These are phyloP conservation scores for Chondrostereum purpureum DNA, from an alignment of 1,284 basidiomycete genomes.

Conservation along the genomic window DNA sequence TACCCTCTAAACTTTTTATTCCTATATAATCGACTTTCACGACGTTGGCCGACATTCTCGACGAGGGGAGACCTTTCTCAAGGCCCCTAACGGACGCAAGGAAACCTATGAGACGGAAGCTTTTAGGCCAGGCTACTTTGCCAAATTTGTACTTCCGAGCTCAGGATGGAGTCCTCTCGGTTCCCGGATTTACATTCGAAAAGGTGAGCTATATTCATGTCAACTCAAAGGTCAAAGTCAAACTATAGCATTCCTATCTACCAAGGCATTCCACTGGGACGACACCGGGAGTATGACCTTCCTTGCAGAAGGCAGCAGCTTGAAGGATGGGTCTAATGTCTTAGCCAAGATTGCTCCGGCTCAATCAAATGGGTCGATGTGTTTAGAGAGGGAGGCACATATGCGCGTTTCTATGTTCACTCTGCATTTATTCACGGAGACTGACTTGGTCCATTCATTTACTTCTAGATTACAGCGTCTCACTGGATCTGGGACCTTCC, in stretches of 20 bases:
- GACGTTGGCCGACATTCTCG: background rate
- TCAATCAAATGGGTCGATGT: slow-evolving; percentile 64
- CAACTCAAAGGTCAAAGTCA: no score
- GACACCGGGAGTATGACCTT: slow-evolving; percentile 66
- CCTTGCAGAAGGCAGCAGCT: slow-evolving; percentile 57
- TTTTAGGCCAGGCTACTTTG: slow-evolving; percentile 36
- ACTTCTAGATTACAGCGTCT: slow-evolving; percentile 52
- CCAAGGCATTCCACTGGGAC: slow-evolving; percentile 56
- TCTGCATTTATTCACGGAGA: background rate
- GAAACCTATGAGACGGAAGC: slow-evolving; percentile 27
- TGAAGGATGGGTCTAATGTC: slow-evolving; percentile 62
- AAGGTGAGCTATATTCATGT: slow-evolving; percentile 33
- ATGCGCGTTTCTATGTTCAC: slow-evolving; percentile 38
- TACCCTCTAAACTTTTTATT: background rate
- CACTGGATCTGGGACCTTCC: slow-evolving; percentile 40
- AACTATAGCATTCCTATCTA: background rate
- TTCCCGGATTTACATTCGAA: slow-evolving; percentile 65
- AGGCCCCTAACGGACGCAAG: slow-evolving; percentile 24
- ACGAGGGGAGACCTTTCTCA: slow-evolving; percentile 3
- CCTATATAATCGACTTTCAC: slow-evolving; percentile 1
- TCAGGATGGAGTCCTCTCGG: slow-evolving; percentile 50
- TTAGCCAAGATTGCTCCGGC: slow-evolving; percentile 67
- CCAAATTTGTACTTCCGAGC: slow-evolving; percentile 37
- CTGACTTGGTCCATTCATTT: slow-evolving; percentile 23
- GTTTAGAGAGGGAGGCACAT: slow-evolving; percentile 63